Base-by-base conservation (phyloP, 106 monocot species). In the Triglochin maritima region DNA sequence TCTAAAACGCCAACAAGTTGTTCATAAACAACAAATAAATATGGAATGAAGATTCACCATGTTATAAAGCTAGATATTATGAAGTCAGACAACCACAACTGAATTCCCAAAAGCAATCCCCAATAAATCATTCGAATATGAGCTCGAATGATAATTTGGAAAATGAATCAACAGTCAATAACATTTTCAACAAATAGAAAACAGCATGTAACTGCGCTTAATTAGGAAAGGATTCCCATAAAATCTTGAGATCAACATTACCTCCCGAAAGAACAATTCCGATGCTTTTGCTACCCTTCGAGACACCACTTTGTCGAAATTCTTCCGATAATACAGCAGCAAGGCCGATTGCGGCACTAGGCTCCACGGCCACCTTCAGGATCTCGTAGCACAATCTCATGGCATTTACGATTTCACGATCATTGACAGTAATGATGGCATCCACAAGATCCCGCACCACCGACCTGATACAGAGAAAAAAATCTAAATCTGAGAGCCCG, bases 381-480 rank as follows among this genome's bases (percentile, higher is more conserved):
- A 96, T 75, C 76, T 90, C 95, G 45, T 82, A 96, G 68, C 87
- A 90, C 83, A 96, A 69, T 68, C 67, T 81, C 95, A 96, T 90
- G 64, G 95, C 95, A 71, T 88, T 76, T 4, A 90, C 60, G 47
- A 96, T 96, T 64, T 83, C 81, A 3, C 41, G 17, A 59, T 96
- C 95, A 48, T 81, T 87, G 2, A 96, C 85, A 12, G 68, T 78
- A 59, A 96, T 85, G 29, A 96, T 66, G 61, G 74, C 95, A 74
- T 96, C 95, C 52, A 96, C 95, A 52, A 96, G 72, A 69, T 96
- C 95, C 11, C 95, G 69, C 44, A 96, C 85, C 9, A 96, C 81
- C 0, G 95, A 90, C 95, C 95, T 96, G 78, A 4, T n/a, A 29
- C 29, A 29, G 29, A 29, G 29, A 29, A 29, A 29, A 29, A 29